Conservation (phyloP, 1,284 basidiomycete genomes). For the Amylostereum chailletii region DNA sequence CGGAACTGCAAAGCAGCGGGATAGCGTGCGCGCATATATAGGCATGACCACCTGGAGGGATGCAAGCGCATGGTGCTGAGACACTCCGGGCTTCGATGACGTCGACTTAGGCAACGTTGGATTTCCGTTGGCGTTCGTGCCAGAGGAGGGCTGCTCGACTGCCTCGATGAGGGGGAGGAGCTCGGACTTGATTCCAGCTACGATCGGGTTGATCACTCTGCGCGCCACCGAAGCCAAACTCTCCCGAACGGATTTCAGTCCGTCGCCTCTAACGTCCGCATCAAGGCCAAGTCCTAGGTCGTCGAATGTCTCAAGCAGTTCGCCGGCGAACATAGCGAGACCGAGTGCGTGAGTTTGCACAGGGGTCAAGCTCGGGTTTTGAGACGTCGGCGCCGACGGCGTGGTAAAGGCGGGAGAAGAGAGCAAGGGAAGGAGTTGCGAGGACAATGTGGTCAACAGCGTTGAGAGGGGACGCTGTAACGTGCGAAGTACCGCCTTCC, state of each 20-base stretch:
- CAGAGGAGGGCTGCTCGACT: constrained; percentile 37
- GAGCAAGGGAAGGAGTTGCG: constrained; percentile 53
- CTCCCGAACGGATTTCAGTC: constrained; percentile 54
- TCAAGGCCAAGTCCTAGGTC: constrained; percentile 51
- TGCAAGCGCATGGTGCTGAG: constrained; percentile 51
- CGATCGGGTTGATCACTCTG: constrained; percentile 56
- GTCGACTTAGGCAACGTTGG: constrained; percentile 24
- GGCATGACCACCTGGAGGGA: constrained; percentile 51
- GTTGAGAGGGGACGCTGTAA: constrained; percentile 71
- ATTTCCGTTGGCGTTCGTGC: constrained; percentile 6
- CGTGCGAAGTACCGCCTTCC: constrained; percentile 61
- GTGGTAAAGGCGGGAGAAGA: constrained; percentile 53
- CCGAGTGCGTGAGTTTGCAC: constrained; percentile 64
- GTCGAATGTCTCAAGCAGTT: constrained; percentile 63
- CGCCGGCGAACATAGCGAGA: constrained; percentile 58
- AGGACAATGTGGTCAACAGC: constrained; percentile 58
- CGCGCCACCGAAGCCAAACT: constrained; percentile 58
- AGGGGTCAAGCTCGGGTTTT: constrained; percentile 46
- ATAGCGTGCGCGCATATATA: constrained; percentile 47
- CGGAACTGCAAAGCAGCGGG: constrained; percentile 43
- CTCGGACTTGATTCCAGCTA: constrained; percentile 51
- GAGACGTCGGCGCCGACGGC: constrained; percentile 40
- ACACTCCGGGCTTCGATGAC: constrained; percentile 26
- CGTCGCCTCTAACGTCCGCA: constrained; percentile 52
- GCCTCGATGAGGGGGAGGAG: constrained; percentile 52